Percentiles rank a stretch among this genome's conserved stretches.
Evolutionary conservation across 2,329 filamentous ascomycete species (phyloP).

Genomic region (Beauveria asiatica): DNA sequence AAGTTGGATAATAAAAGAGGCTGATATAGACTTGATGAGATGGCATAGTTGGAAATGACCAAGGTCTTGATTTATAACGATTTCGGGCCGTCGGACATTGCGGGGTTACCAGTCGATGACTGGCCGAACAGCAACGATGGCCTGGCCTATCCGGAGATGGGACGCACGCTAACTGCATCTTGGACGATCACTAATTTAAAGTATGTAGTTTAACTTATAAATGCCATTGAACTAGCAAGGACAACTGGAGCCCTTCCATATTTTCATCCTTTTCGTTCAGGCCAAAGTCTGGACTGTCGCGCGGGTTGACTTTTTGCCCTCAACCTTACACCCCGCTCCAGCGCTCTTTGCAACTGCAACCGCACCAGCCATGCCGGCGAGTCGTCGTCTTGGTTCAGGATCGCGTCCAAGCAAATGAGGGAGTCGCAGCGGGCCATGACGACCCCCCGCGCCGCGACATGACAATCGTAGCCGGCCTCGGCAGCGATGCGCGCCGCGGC

Average conservation of each 20-base stretch:
- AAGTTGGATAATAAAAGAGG: too few relatives aligned
- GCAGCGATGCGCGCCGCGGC: neutral
- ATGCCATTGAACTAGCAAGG: neutral
- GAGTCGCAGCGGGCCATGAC: constrained; percentile 2
- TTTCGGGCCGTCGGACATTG: neutral
- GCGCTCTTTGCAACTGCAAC: neutral
- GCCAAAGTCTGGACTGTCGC: too few relatives aligned
- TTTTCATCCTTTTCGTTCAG: neutral
- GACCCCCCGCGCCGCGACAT: neutral
- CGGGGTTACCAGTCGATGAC: neutral
- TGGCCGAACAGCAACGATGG: neutral
- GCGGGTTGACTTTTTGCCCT: too few relatives aligned
- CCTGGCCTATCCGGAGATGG: neutral
- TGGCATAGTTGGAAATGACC: neutral
- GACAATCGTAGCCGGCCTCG: neutral
- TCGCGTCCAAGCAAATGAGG: neutral
- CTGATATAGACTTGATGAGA: neutral
- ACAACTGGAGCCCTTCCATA: neutral
- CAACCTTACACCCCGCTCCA: neutral
- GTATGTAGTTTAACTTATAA: too few relatives aligned
- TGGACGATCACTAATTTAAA: neutral
- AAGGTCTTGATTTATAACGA: neutral
- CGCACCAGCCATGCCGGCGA: constrained; percentile 7
- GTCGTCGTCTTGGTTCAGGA: neutral
- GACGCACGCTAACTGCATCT: neutral